These are phyloP conservation scores for Cercospora citrullina DNA, from an alignment of 2,329 filamentous ascomycete genomes.

Conservation along the genomic window DNA sequence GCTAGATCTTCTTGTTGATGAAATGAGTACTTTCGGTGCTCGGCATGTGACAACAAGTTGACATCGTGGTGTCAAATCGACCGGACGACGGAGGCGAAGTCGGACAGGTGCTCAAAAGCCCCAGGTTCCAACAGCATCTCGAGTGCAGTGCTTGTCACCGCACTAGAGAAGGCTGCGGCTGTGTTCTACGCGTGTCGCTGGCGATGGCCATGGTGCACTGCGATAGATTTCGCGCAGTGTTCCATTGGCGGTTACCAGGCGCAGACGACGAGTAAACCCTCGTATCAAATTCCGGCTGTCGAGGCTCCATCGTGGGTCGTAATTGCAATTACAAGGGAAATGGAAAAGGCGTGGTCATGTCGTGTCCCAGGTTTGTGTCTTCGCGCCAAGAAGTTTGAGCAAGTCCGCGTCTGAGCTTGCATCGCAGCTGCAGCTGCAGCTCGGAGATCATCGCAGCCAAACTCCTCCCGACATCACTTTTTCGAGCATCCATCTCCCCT, in stretches of 20 bases:
- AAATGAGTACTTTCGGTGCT: not conserved
- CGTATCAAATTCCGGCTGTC: not conserved
- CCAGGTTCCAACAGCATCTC: not conserved
- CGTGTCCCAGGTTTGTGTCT: not conserved
- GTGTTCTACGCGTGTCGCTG: not conserved
- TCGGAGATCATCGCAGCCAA: constrained; percentile 1
- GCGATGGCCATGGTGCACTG: not conserved
- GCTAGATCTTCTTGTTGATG: not conserved
- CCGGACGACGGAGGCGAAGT: not conserved
- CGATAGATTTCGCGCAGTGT: not conserved
- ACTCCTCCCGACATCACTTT: constrained; percentile 1
- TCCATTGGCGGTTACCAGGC: not conserved
- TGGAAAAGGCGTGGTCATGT: not conserved
- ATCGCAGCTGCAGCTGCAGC: constrained; percentile 4
- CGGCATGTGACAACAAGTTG: not conserved
- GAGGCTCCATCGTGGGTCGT: no score
- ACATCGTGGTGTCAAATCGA: no score
- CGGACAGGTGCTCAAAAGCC: not conserved
- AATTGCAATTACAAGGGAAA: not conserved
- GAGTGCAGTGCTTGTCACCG: not conserved
- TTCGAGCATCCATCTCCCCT: not conserved
- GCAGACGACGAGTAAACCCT: not conserved
- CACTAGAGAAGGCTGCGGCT: not conserved
- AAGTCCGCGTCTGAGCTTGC: not conserved
- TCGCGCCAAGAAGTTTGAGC: not conserved